Evolutionary conservation across 169 alveolate species (phyloP).

Genomic region (Theileria annulata): DNA sequence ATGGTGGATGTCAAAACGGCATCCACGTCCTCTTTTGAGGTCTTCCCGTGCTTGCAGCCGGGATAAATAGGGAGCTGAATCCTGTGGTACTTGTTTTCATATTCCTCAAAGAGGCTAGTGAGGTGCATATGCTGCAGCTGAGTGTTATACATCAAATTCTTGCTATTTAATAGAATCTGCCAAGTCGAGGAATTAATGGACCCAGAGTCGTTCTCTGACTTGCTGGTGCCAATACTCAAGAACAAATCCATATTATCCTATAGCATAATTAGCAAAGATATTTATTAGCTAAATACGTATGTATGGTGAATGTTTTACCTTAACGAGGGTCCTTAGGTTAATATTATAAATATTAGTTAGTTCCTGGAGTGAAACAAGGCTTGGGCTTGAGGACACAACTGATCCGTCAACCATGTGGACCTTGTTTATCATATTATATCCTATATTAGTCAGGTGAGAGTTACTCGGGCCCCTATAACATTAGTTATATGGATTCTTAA

Average conservation of each 20-base stretch:
- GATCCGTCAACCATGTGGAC: slow-evolving; percentile 81
- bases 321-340: slow-evolving; percentile 37
- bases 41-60: slow-evolving; percentile 59
- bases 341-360: slow-evolving; percentile 39
- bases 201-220: slow-evolving; percentile 9
- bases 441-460: slow-evolving; percentile 63
- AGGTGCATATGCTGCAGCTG: slow-evolving; percentile 53
- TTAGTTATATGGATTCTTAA: not conserved
- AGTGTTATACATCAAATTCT: slow-evolving; percentile 17
- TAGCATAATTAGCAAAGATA: not conserved
- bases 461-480: slow-evolving; percentile 71
- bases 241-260: slow-evolving; percentile 59
- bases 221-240: slow-evolving; percentile 47
- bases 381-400: slow-evolving; percentile 73
- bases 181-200: slow-evolving; percentile 28
- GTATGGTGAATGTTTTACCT: slow-evolving; percentile 13
- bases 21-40: slow-evolving; percentile 52
- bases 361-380: slow-evolving; percentile 80
- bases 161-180: slow-evolving; percentile 49
- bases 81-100: slow-evolving; percentile 48
- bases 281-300: not conserved
- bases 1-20: slow-evolving; percentile 30
- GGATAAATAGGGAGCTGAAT: slow-evolving; percentile 36
- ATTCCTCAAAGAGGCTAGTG: slow-evolving; percentile 50
- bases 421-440: slow-evolving; percentile 68